Evolutionary conservation across 2,329 filamentous ascomycete genomes (phyloP).

Genomic region (Hansfordia pulvinata): DNA sequence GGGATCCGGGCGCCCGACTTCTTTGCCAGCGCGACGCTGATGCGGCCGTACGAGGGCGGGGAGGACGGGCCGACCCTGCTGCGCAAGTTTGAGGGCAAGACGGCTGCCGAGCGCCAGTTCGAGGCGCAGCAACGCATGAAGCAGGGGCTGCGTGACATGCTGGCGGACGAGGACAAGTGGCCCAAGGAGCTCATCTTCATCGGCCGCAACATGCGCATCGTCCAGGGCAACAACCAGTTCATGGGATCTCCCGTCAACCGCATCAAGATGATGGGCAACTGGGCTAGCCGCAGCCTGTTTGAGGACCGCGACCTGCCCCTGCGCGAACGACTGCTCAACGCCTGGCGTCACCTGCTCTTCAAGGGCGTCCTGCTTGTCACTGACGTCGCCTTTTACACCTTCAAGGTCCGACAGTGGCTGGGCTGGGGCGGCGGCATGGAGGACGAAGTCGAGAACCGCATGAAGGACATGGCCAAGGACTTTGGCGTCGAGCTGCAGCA

Average conservation of each 20-base stretch:
- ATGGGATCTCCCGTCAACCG: conserved; percentile 82
- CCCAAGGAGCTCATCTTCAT: conserved; percentile 88
- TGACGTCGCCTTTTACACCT: conserved; percentile 75
- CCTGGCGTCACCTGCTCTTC: conserved; percentile 72
- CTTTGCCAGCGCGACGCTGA: conserved; percentile 79
- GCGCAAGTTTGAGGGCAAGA: conserved; percentile 40
- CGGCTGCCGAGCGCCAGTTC: conserved; percentile 62
- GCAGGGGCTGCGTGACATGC: conserved; percentile 50
- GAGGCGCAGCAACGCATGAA: conserved; percentile 82
- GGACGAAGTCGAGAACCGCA: conserved; percentile 78
- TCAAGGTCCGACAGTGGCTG: conserved; percentile 62
- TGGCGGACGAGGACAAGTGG: conserved; percentile 78
- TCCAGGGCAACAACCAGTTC: conserved; percentile 87
- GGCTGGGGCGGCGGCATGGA: conserved; percentile 79
- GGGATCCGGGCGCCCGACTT: conserved; percentile 81
- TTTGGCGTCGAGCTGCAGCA: conserved; percentile 87
- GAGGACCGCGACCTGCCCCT: conserved; percentile 55
- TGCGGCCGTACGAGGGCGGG: conserved; percentile 84
- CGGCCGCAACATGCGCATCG: conserved; percentile 80
- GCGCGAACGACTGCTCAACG: conserved; percentile 51
- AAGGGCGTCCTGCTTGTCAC: conserved; percentile 59
- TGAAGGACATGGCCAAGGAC: conserved; percentile 79
- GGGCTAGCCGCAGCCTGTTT: conserved; percentile 75
- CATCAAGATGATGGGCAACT: conserved; percentile 84
- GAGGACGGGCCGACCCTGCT: conserved; percentile 57